A percentile compares a stretch with the other conserved stretches of the same genome.
phyloP scores from a whole-genome alignment of 2,329 filamentous ascomycete species.

The Zymoseptoria brevis region DNA sequence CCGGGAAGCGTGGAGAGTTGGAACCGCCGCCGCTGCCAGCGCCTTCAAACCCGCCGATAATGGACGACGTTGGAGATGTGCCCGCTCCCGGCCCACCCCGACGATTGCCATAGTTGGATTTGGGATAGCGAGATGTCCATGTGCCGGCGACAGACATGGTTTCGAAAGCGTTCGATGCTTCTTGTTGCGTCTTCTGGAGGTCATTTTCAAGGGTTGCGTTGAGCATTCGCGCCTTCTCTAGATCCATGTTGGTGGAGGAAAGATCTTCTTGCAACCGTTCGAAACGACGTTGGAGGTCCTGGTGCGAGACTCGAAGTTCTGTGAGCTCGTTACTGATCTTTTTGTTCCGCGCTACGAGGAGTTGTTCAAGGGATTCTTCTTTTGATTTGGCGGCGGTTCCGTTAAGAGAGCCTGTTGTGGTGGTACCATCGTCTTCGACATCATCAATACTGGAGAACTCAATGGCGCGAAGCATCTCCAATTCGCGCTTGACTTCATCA shows the following conservation, averaged over 20 bases:
- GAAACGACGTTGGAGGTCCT: slow-evolving; percentile 76
- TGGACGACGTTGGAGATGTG: slow-evolving; percentile 88
- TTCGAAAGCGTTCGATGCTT: slow-evolving; percentile 74
- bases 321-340: slow-evolving; percentile 92
- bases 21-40: slow-evolving; percentile 25
- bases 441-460: slow-evolving; percentile 84
- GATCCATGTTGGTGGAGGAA: slow-evolving; percentile 71
- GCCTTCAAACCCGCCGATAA: slow-evolving; percentile 90
- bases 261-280: slow-evolving; percentile 77
- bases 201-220: slow-evolving; percentile 90
- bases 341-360: slow-evolving; percentile 88
- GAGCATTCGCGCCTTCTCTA: slow-evolving; percentile 75
- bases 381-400: slow-evolving; percentile 47
- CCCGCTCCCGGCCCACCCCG: slow-evolving; percentile 62
- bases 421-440: slow-evolving; percentile 45
- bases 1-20: slow-evolving; percentile 41
- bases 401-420: slow-evolving; percentile 32
- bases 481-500: slow-evolving; percentile 89
- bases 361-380: slow-evolving; percentile 79
- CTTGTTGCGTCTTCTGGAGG: slow-evolving; percentile 76
- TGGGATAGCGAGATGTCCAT: slow-evolving; percentile 71
- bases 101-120: slow-evolving; percentile 51
- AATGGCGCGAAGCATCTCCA: slow-evolving; percentile 91
- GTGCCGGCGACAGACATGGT: slow-evolving; percentile 91
- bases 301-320: slow-evolving; percentile 83